A percentile compares a stretch with the other conserved stretches of the same genome.
Conservation (phyloP, 805 yeast species). For the Candida cerambycidarum region DNA sequence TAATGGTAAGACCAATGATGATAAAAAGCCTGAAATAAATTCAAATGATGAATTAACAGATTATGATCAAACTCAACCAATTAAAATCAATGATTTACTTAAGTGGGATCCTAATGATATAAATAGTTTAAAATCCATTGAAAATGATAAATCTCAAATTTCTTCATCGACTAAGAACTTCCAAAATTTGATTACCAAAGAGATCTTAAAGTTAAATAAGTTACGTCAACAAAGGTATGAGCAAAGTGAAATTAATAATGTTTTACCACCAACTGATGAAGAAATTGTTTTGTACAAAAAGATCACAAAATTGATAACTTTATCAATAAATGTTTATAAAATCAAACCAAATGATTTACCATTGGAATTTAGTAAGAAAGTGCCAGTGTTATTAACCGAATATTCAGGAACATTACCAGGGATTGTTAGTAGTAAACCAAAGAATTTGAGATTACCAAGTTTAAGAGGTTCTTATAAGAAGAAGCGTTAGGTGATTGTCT, state of each 20-base stretch:
- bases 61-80: slow-evolving; percentile 13
- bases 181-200: slow-evolving; percentile 35
- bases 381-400: slow-evolving; percentile 73
- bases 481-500: slow-evolving; percentile 17
- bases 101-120: slow-evolving; percentile 37
- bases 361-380: slow-evolving; percentile 33
- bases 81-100: slow-evolving; percentile 24
- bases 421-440: slow-evolving; percentile 27
- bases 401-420: slow-evolving; percentile 83
- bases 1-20: slow-evolving; percentile 10
- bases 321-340: slow-evolving; percentile 33
- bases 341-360: slow-evolving; percentile 25
- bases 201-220: slow-evolving; percentile 34
- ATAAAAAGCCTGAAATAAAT: slow-evolving; percentile 1
- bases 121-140: slow-evolving; percentile 23
- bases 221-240: slow-evolving; percentile 41
- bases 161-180: slow-evolving; percentile 27
- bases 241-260: slow-evolving; percentile 24
- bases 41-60: slow-evolving; percentile 11
- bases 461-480: slow-evolving; percentile 41
- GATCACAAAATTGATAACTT: slow-evolving; percentile 27
- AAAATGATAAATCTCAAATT: slow-evolving; percentile 23
- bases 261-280: slow-evolving; percentile 25
- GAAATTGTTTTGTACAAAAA: slow-evolving; percentile 32
- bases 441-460: slow-evolving; percentile 31